These are phyloP conservation scores for Bisporella sp. DNA, from an alignment of 2,329 filamentous ascomycete species.

Conservation along the genomic window DNA sequence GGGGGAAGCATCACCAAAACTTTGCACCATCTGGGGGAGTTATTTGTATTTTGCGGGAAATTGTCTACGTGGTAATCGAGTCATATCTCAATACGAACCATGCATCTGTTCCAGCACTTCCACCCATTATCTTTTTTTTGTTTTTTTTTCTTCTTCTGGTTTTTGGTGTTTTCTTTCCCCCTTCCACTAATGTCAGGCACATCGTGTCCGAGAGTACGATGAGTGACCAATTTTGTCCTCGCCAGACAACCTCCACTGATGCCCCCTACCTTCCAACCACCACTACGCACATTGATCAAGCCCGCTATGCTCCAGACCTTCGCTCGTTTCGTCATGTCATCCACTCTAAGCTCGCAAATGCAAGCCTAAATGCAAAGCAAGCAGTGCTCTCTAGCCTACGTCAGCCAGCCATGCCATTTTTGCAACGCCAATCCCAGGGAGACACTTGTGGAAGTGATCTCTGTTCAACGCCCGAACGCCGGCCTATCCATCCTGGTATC, in stretches of 20 bases:
- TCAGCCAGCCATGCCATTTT: slow-evolving; percentile 21
- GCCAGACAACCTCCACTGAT: slow-evolving; percentile 11
- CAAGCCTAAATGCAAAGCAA: slow-evolving; percentile 19
- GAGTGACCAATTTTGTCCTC: slow-evolving; percentile 20
- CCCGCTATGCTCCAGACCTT: slow-evolving; percentile 9
- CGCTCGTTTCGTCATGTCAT: slow-evolving; percentile 6
- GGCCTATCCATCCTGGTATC: slow-evolving; percentile 24
- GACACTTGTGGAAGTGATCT: slow-evolving; percentile 19
- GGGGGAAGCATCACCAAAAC: too few species aligned
- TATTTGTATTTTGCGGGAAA: slow-evolving; percentile 13
- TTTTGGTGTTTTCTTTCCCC: slow-evolving; percentile 11
- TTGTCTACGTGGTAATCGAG: slow-evolving; percentile 17
- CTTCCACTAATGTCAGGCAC: slow-evolving; percentile 20
- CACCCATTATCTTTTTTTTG: slow-evolving; percentile 17
- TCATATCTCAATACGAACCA: slow-evolving; percentile 18
- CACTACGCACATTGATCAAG: slow-evolving; percentile 11
- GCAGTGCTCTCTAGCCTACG: slow-evolving; percentile 22
- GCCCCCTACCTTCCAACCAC: slow-evolving; percentile 9
- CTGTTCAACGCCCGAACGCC: slow-evolving; percentile 22
- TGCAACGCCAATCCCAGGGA: slow-evolving; percentile 21
- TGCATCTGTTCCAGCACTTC: slow-evolving; percentile 11
- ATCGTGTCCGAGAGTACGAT: slow-evolving; percentile 18
- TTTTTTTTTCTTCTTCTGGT: slow-evolving; percentile 12
- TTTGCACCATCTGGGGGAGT: slow-evolving; percentile 9
- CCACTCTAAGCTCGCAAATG: slow-evolving; percentile 13